Conservation (phyloP, 2,329 filamentous ascomycete species). For the Pseudopyrenochaeta lycopersici region DNA sequence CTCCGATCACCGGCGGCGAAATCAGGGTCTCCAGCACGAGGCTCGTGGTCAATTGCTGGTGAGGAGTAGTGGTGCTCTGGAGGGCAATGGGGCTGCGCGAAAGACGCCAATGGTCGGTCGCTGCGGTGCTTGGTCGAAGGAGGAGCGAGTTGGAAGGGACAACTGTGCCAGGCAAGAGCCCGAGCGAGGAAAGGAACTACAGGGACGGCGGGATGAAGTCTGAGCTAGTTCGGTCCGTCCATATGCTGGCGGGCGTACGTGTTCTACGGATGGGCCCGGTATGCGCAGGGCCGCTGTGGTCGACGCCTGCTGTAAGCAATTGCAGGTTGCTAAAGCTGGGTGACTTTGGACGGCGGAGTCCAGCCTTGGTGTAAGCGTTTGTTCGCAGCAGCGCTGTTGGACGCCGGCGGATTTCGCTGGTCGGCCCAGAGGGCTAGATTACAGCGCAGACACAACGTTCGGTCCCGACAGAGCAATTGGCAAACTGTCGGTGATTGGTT, state of each 20-base stretch:
- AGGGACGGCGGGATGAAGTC: constrained; percentile 12
- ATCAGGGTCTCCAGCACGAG: constrained; percentile 17
- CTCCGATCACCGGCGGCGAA: constrained; percentile 19
- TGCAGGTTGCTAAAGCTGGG: constrained; percentile 12
- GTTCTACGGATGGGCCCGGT: constrained; percentile 23
- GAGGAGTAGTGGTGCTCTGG: constrained; percentile 5
- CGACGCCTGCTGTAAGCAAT: constrained; percentile 13
- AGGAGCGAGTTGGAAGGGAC: constrained; percentile 15
- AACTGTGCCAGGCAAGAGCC: constrained; percentile 11
- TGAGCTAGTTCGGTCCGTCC: constrained; percentile 20
- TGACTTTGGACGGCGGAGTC: constrained; percentile 14
- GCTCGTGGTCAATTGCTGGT: constrained; percentile 16
- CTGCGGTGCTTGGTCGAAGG: constrained; percentile 8
- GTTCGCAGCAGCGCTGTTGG: constrained; percentile 23
- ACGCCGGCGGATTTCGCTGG: constrained; percentile 27
- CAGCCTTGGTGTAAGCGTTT: constrained; percentile 23
- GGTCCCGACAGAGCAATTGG: constrained; percentile 35
- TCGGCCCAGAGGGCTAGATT: constrained; percentile 31
- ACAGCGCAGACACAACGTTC: constrained; percentile 38
- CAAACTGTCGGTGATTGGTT: constrained; percentile 39
- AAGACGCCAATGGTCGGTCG: constrained; percentile 22
- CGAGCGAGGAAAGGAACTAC: constrained; percentile 15
- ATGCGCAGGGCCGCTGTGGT: constrained; percentile 14
- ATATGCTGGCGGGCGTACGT: constrained; percentile 18
- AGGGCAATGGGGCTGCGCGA: constrained; percentile 3